Evolutionary conservation across 1,284 basidiomycete species (phyloP).

Genomic region (Marasmius fiardii): DNA sequence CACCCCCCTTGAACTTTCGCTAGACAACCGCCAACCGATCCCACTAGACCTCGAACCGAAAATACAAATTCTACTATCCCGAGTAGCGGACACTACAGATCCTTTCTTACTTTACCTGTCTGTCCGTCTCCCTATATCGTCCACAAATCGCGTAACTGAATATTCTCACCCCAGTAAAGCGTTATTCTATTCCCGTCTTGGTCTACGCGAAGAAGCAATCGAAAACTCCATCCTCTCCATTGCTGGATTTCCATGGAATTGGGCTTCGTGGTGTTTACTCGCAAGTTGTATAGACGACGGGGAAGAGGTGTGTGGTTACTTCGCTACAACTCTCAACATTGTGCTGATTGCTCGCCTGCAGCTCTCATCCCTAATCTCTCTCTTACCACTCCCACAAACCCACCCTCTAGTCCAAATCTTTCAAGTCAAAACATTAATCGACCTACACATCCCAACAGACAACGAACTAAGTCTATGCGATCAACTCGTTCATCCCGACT

Average conservation of each 20-base stretch:
- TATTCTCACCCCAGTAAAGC: too few species aligned
- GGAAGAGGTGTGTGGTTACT: constrained; percentile 68
- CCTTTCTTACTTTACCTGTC: constrained; percentile 84
- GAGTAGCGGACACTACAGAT: constrained; percentile 40
- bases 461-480: constrained; percentile 79
- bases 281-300: constrained; percentile 80
- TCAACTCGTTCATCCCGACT: constrained; percentile 63
- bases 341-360: constrained; percentile 25
- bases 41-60: constrained; percentile 1
- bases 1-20: background rate
- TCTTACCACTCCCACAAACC: constrained; percentile 61
- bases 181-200: constrained; percentile 75
- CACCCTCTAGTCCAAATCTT: constrained; percentile 85
- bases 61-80: constrained; percentile 2
- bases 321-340: constrained; percentile 20
- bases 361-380: constrained; percentile 62
- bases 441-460: constrained; percentile 85
- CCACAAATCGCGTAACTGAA: too few species aligned
- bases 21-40: constrained; percentile 10
- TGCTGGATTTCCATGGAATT: constrained; percentile 88
- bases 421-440: constrained; percentile 85
- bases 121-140: background rate
- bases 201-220: constrained; percentile 82
- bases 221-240: constrained; percentile 81
- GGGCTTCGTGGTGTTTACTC: constrained; percentile 89